Evolutionary conservation across 805 yeast species (phyloP), one percentile per base, ranked within the genome.

Genomic region (Starmerella gropengiesseri): DNA sequence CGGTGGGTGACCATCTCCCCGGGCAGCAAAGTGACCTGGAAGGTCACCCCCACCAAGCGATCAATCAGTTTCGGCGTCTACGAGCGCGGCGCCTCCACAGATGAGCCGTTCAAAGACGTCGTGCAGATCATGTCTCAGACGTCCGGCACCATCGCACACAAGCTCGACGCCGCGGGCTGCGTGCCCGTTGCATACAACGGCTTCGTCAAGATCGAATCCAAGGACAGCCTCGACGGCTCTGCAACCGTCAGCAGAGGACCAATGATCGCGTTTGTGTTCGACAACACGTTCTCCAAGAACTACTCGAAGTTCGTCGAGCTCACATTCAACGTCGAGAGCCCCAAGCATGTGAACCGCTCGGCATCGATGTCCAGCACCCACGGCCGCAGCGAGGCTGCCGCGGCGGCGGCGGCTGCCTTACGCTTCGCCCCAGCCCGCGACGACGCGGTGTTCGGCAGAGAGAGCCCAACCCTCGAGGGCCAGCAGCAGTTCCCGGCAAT

Each of bases 1-100:
- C 84, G 89, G 54, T 91, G 97, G 97, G 77, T 87, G 42, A 73
- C 77, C 48, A 81, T 82, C 6, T 80, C 82, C 0, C 80, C 75
- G 30, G 72, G 76, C 45, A 71, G 78, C 23, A 60, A 68, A 16
- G 72, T 89, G 33, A 73, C 73, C 48, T 89, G 91, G 81, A 87
- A 81, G 56, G 70, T 86, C 40, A 79, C 78, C 54, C 96, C 97
- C 1, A 60, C 79, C 48, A 78, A 77, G 56, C 71, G 74, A 51
- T 73, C 82, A 13, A 71, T 80, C 55, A 52, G 60, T 50, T 55
- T 61, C 50, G 62, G 60, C 29, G 50, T 59, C 23, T 55, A 32
- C 35, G 31, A 45, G 47, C 38, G 59, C 40, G 44, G 50, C 33
- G 31, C 25, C 7, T 7, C 11, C 31, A 26, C 16, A 3, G 47